Evolutionary conservation across 1,284 basidiomycete genomes (phyloP).

Genomic region (Cryptococcus sp.): DNA sequence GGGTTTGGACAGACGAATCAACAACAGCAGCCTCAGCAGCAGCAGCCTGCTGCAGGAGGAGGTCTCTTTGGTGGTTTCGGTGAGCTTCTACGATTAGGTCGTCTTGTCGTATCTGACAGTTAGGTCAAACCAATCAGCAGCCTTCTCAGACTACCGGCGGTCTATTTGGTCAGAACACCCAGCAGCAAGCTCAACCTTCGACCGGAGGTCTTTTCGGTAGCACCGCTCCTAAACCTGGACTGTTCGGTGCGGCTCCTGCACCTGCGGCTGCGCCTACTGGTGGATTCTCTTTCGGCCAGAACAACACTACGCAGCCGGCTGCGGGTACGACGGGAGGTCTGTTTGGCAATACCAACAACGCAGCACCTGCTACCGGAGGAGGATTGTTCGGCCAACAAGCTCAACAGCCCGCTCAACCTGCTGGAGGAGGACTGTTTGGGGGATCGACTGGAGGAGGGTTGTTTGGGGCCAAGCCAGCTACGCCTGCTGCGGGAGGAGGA

Average conservation of each 20-base stretch:
- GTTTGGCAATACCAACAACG: slow-evolving; percentile 26
- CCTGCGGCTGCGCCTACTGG: background rate
- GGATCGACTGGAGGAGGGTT: slow-evolving; percentile 14
- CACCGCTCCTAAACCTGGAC: slow-evolving; percentile 31
- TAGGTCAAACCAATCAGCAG: slow-evolving; percentile 8
- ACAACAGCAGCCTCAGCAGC: slow-evolving; percentile 41
- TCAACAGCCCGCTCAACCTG: slow-evolving; percentile 1
- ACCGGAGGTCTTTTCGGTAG: slow-evolving; percentile 25
- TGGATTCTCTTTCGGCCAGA: slow-evolving; percentile 2
- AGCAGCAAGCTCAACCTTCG: slow-evolving; percentile 32
- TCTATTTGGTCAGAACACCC: slow-evolving; percentile 39
- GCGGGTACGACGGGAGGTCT: slow-evolving; percentile 12
- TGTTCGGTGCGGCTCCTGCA: slow-evolving; percentile 48
- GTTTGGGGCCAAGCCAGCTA: slow-evolving; percentile 23
- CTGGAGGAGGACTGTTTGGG: slow-evolving; percentile 13
- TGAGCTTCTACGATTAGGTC: background rate
- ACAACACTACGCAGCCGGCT: slow-evolving; percentile 16
- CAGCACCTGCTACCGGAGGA: slow-evolving; percentile 17
- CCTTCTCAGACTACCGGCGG: slow-evolving; percentile 23
- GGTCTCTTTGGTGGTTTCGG: slow-evolving; percentile 43
- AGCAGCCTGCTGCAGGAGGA: slow-evolving; percentile 33
- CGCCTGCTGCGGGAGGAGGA: background rate
- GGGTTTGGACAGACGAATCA: slow-evolving; percentile 49
- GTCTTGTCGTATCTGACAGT: background rate
- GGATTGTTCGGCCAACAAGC: slow-evolving; percentile 41